Conservation (phyloP, 352 stramenopile genomes). For the Plasmopara halstedii region DNA sequence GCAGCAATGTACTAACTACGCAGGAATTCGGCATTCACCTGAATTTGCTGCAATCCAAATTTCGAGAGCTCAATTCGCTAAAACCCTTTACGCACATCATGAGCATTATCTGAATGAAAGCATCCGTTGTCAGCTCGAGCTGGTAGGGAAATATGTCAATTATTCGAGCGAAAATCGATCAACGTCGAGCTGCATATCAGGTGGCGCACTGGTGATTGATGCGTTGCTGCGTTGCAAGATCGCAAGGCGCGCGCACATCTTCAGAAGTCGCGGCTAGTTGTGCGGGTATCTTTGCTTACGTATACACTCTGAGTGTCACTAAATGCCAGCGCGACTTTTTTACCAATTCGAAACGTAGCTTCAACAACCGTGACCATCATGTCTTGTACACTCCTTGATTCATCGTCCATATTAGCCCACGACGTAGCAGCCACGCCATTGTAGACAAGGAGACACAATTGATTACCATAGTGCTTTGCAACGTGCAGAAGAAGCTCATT, state of each 20-base stretch:
- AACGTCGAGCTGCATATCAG: slow-evolving; percentile 66
- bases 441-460: slow-evolving; percentile 36
- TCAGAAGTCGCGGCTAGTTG: slow-evolving; percentile 51
- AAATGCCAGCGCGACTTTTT: slow-evolving; percentile 53
- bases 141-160: slow-evolving; percentile 56
- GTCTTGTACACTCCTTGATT: slow-evolving; percentile 61
- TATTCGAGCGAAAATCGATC: slow-evolving; percentile 75
- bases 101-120: slow-evolving; percentile 61
- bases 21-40: slow-evolving; percentile 75
- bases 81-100: slow-evolving; percentile 77
- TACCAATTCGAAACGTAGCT: slow-evolving; percentile 40
- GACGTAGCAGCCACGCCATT: slow-evolving; percentile 35
- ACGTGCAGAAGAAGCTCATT: slow-evolving; percentile 54
- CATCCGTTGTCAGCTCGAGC: slow-evolving; percentile 44
- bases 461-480: slow-evolving; percentile 49
- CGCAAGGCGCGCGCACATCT: slow-evolving; percentile 42
- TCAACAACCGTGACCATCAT: slow-evolving; percentile 57
- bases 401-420: slow-evolving; percentile 53
- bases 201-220: slow-evolving; percentile 17
- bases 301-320: slow-evolving; percentile 53
- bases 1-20: slow-evolving; percentile 38
- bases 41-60: slow-evolving; percentile 70
- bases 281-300: slow-evolving; percentile 34
- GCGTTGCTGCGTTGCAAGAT: slow-evolving; percentile 45
- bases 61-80: slow-evolving; percentile 62